Percentiles rank a stretch among this genome's conserved stretches.
phyloP scores from a whole-genome alignment of 2,329 filamentous ascomycete genomes.

The Tetracladium maxilliforme region DNA sequence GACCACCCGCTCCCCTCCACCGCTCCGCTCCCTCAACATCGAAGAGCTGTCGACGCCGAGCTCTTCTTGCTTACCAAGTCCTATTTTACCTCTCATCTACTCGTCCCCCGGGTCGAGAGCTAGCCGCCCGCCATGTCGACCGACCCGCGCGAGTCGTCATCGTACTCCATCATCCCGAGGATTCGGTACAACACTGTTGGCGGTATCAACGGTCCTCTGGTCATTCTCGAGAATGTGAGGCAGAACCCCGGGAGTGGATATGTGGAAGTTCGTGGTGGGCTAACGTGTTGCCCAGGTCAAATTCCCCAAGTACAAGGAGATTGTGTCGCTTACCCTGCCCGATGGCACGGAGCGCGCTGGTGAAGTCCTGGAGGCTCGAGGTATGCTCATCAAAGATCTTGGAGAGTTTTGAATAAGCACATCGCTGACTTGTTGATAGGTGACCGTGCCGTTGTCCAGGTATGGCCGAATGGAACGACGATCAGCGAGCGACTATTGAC shows the following conservation, averaged over 20 bases:
- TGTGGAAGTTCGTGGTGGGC: neutral
- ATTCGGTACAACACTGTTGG: conserved; percentile 97
- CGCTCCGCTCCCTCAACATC: too few species aligned
- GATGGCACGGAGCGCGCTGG: conserved; percentile 90
- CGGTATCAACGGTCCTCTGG: conserved; percentile 93
- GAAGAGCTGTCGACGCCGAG: too few species aligned
- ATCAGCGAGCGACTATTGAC: conserved; percentile 11
- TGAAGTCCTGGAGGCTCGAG: conserved; percentile 94
- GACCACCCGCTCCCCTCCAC: too few species aligned
- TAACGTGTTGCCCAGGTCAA: conserved; percentile 54
- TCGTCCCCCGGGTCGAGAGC: too few species aligned
- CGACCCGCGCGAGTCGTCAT: conserved; percentile 18
- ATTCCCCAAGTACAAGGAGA: conserved; percentile 95
- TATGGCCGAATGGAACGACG: conserved; percentile 22
- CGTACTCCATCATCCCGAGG: conserved; percentile 41
- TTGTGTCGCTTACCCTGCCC: conserved; percentile 86
- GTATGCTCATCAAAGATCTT: conserved; percentile 32
- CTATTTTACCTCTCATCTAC: too few species aligned
- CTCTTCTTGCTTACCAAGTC: too few species aligned
- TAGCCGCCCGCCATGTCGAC: neutral
- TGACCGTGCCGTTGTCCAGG: conserved; percentile 88
- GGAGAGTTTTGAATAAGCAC: neutral
- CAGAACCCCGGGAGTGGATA: too few species aligned
- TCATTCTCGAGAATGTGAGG: conserved; percentile 92
- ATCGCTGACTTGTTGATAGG: conserved; percentile 33